These are phyloP conservation scores for Candolleomyces eurysporus DNA, from an alignment of 768 basidiomycete genomes.

Conservation along the genomic window DNA sequence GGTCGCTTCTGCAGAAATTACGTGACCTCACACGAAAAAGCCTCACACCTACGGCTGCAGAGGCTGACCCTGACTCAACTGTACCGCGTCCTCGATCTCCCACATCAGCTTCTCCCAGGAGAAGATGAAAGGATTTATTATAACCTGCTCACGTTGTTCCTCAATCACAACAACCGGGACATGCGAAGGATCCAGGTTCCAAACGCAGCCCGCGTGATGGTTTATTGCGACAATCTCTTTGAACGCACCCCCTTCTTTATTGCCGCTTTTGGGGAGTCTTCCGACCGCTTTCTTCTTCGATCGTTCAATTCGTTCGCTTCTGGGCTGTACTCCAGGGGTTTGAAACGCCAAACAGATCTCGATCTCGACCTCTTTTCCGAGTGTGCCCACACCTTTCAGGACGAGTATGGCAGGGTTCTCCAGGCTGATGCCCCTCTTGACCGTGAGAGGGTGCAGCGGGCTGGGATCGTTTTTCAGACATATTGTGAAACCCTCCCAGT, in stretches of 20 bases:
- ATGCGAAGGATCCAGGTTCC: slow-evolving; percentile 27
- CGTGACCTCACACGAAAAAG: neutral
- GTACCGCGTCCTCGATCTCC: neutral
- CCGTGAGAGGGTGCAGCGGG: slow-evolving; percentile 18
- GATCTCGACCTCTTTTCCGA: neutral
- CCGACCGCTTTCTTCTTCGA: slow-evolving; percentile 28
- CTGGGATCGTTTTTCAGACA: slow-evolving; percentile 28
- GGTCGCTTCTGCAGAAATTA: neutral
- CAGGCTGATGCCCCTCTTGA: slow-evolving; percentile 16
- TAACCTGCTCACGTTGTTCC: neutral
- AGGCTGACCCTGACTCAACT: neutral
- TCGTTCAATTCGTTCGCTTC: slow-evolving; percentile 27
- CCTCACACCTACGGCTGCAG: neutral
- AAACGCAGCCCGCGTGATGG: slow-evolving; percentile 23
- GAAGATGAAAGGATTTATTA: slow-evolving; percentile 12
- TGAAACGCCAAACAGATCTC: slow-evolving; percentile 28
- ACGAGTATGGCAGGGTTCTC: slow-evolving; percentile 34
- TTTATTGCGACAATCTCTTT: slow-evolving; percentile 28
- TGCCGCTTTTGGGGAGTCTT: slow-evolving; percentile 32
- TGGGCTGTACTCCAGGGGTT: slow-evolving; percentile 13
- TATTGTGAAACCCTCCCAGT: slow-evolving; percentile 36
- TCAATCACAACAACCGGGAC: neutral
- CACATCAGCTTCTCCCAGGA: slow-evolving; percentile 12
- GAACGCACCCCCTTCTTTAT: slow-evolving; percentile 33
- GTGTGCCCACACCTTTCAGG: slow-evolving; percentile 29